Conservation (phyloP, 805 yeast genomes). For the Pichia phayaonensis region DNA sequence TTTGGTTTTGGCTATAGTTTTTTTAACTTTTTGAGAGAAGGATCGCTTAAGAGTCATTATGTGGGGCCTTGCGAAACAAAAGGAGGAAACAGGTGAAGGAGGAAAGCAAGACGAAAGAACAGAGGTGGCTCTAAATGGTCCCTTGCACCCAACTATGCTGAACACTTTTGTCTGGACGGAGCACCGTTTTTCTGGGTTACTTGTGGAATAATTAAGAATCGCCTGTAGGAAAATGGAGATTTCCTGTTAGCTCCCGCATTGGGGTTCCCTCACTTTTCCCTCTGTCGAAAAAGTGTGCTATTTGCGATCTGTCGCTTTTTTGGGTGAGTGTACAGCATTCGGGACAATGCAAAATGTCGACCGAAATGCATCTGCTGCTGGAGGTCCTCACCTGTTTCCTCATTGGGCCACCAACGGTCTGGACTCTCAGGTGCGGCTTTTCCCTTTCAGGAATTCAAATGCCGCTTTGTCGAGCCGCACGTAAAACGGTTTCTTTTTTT, state of each 20-base stretch:
- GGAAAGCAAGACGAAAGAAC: not conserved
- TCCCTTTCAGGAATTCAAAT: too few relatives aligned
- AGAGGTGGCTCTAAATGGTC: not conserved
- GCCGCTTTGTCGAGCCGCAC: too few relatives aligned
- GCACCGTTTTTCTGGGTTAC: not conserved
- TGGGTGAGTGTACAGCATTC: not conserved
- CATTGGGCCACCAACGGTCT: not conserved
- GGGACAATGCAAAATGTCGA: not conserved
- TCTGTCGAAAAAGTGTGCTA: not conserved
- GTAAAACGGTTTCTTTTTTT: too few relatives aligned
- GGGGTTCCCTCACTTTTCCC: not conserved
- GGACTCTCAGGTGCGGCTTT: not conserved
- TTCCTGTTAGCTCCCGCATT: not conserved
- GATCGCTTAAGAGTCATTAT: constrained; percentile 15
- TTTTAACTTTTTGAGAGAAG: constrained; percentile 12
- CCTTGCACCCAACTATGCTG: not conserved
- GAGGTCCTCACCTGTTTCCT: too few relatives aligned
- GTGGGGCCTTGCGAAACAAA: too few relatives aligned
- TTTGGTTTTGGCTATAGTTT: constrained; percentile 13
- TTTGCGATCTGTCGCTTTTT: not conserved
- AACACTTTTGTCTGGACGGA: not conserved
- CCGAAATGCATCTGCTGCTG: too few relatives aligned
- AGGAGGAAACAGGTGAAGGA: not conserved
- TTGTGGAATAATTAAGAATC: not conserved
- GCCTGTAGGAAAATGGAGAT: not conserved